A percentile compares a stretch with the other conserved stretches of the same genome.
Conservation (phyloP, 2,329 filamentous ascomycete genomes). For the Fusarium annulatum region DNA sequence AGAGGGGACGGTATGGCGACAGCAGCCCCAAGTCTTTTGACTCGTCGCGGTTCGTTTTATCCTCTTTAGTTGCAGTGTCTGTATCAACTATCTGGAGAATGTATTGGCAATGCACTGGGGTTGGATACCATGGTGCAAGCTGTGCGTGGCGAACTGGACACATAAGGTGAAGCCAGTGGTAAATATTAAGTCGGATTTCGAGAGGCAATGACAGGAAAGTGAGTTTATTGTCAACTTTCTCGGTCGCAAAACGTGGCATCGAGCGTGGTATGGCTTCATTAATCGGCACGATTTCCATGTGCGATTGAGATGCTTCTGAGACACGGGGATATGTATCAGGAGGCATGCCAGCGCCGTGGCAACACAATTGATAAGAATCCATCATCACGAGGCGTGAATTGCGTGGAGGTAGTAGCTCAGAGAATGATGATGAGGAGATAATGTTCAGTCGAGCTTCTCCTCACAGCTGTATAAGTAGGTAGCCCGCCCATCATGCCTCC, state of each 20-base stretch:
- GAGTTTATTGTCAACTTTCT: neutral
- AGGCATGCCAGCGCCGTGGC: constrained; percentile 24
- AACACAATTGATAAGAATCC: constrained; percentile 27
- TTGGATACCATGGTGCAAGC: constrained; percentile 55
- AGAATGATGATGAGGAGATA: neutral
- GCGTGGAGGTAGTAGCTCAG: neutral
- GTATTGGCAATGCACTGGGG: constrained; percentile 49
- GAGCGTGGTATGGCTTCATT: constrained; percentile 15
- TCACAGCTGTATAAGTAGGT: constrained; percentile 23
- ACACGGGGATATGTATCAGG: neutral
- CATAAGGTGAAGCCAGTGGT: constrained; percentile 54
- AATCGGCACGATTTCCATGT: constrained; percentile 15
- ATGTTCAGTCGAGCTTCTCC: neutral
- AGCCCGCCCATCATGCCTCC: neutral
- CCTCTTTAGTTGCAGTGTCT: neutral
- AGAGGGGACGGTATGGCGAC: constrained; percentile 51
- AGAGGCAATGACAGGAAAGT: constrained; percentile 52
- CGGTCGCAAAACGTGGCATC: constrained; percentile 8
- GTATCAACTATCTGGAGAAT: constrained; percentile 40
- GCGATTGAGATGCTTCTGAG: neutral
- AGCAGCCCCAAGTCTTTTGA: constrained; percentile 35
- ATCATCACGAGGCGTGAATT: constrained; percentile 3
- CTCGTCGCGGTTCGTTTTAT: neutral
- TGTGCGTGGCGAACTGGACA: constrained; percentile 53
- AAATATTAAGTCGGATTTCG: constrained; percentile 61